These are phyloP conservation scores for Xylaria sp. DNA, from an alignment of 2,329 filamentous ascomycete species.

Conservation along the genomic window DNA sequence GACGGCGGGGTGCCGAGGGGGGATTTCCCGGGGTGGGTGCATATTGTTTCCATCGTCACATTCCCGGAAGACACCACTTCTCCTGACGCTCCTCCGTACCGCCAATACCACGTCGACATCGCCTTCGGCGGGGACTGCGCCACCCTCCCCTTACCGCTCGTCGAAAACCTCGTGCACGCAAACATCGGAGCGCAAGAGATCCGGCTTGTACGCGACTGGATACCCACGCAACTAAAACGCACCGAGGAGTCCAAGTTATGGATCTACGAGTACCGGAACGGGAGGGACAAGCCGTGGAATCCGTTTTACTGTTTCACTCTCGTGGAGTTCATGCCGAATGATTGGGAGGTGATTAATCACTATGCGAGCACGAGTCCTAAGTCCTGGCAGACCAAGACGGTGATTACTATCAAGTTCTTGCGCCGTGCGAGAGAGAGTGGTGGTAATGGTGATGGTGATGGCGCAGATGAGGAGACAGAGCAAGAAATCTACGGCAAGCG, in stretches of 20 bases:
- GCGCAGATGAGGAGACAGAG: too few relatives aligned
- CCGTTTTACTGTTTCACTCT: slow-evolving; percentile 70
- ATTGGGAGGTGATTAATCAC: slow-evolving; percentile 67
- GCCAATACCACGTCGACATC: slow-evolving; percentile 65
- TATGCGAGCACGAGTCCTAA: slow-evolving; percentile 55
- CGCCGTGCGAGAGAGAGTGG: slow-evolving; percentile 40
- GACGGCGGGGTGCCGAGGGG: slow-evolving; percentile 47
- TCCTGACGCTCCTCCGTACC: too few relatives aligned
- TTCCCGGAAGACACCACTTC: slow-evolving; percentile 52
- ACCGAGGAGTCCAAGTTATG: slow-evolving; percentile 57
- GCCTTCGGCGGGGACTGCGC: slow-evolving; percentile 69
- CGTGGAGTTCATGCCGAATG: slow-evolving; percentile 64
- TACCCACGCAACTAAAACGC: slow-evolving; percentile 50
- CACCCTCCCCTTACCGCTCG: slow-evolving; percentile 61
- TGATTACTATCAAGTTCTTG: slow-evolving; percentile 62
- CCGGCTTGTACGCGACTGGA: slow-evolving; percentile 57
- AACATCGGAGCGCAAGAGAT: slow-evolving; percentile 63
- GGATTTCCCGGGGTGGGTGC: slow-evolving; percentile 58
- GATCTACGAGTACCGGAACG: slow-evolving; percentile 67
- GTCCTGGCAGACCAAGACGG: slow-evolving; percentile 59
- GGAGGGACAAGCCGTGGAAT: slow-evolving; percentile 57
- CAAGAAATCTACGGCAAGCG: slow-evolving; percentile 57
- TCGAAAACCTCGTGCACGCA: slow-evolving; percentile 47
- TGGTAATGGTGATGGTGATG: slow-evolving; percentile 43
- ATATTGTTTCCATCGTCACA: slow-evolving; percentile 67